Percentiles rank a stretch among this genome's conserved stretches.
Conservation (phyloP, 2,329 filamentous ascomycete species). For the Neofusicoccum umdonicola region DNA sequence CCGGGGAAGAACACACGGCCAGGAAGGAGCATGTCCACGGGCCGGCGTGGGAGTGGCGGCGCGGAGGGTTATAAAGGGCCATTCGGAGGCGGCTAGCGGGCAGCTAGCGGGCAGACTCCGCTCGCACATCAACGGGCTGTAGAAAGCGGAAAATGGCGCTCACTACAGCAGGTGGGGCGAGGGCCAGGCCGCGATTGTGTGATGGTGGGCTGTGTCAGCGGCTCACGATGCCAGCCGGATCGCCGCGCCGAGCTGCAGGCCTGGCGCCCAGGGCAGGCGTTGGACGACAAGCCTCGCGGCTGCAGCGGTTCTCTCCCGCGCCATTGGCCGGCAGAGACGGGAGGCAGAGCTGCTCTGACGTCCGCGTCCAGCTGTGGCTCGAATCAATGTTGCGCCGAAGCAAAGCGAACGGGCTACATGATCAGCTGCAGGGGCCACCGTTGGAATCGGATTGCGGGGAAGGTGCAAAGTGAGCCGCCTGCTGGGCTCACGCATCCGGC, state of each 20-base stretch:
- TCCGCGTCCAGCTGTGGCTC: not conserved
- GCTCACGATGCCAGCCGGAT: slow-evolving; percentile 4
- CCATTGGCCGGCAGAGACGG: slow-evolving; percentile 22
- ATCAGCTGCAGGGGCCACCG: slow-evolving; percentile 38
- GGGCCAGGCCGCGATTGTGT: not conserved
- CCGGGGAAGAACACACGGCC: slow-evolving; percentile 20
- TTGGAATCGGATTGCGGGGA: slow-evolving; percentile 37
- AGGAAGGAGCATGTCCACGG: slow-evolving; percentile 23
- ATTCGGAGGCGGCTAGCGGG: not conserved
- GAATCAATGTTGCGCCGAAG: slow-evolving; percentile 22
- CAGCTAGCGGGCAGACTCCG: not conserved
- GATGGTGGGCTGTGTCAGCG: not conserved
- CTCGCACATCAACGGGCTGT: slow-evolving; percentile 18
- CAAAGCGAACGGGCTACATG: slow-evolving; percentile 34
- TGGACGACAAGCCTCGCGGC: not conserved
- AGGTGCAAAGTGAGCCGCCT: slow-evolving; percentile 14
- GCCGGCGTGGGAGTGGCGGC: slow-evolving; percentile 18
- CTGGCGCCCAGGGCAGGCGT: not conserved
- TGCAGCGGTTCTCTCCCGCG: slow-evolving; percentile 23
- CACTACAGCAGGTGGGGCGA: slow-evolving; percentile 1
- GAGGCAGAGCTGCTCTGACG: slow-evolving; percentile 22
- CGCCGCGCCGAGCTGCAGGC: slow-evolving; percentile 17
- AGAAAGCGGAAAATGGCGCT: slow-evolving; percentile 14
- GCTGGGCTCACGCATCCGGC: not conserved
- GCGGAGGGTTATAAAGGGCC: not conserved